Percentiles rank a stretch among this genome's conserved stretches.
These are phyloP conservation scores for Nakazawaea peltata DNA, from an alignment of 805 yeast genomes.

Conservation along the genomic window DNA sequence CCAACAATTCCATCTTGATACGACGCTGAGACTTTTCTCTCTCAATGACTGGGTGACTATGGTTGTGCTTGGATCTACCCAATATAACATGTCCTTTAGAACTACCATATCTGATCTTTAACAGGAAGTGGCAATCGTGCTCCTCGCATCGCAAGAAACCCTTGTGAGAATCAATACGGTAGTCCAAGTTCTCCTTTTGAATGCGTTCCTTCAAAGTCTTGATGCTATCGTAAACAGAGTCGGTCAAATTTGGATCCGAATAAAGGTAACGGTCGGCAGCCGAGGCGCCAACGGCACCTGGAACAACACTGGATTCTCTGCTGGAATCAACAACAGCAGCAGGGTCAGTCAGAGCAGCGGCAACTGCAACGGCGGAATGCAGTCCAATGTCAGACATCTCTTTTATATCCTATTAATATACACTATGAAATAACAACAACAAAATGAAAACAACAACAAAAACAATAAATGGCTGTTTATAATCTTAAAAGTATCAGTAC, in stretches of 20 bases:
- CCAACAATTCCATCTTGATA: constrained; percentile 3
- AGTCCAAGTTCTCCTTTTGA: constrained; percentile 1
- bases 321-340: too few relatives aligned
- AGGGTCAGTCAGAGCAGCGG: too few relatives aligned
- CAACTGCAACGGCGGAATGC: too few relatives aligned
- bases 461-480: too few relatives aligned
- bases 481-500: too few relatives aligned
- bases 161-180: constrained; percentile 8
- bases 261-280: constrained; percentile 4
- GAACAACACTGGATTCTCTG: too few relatives aligned
- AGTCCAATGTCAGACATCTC: too few relatives aligned
- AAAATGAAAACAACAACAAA: too few relatives aligned
- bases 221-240: constrained; percentile 7
- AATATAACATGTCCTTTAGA: constrained; percentile 7
- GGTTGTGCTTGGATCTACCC: constrained; percentile 5
- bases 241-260: constrained; percentile 4
- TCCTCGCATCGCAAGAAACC: constrained; percentile 9
- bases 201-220: constrained; percentile 5
- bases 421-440: too few relatives aligned
- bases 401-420: too few relatives aligned
- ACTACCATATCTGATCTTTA: constrained; percentile 9
- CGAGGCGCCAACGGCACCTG: too few relatives aligned
- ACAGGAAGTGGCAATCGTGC: constrained; percentile 4
- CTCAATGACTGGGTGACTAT: constrained; percentile 2
- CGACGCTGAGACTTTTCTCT: constrained; percentile 1